Percentiles rank a stretch among this genome's conserved stretches.
These are phyloP conservation scores for Zizania latifolia DNA, from an alignment of 176 grass and related monocot species.

Conservation along the genomic window DNA sequence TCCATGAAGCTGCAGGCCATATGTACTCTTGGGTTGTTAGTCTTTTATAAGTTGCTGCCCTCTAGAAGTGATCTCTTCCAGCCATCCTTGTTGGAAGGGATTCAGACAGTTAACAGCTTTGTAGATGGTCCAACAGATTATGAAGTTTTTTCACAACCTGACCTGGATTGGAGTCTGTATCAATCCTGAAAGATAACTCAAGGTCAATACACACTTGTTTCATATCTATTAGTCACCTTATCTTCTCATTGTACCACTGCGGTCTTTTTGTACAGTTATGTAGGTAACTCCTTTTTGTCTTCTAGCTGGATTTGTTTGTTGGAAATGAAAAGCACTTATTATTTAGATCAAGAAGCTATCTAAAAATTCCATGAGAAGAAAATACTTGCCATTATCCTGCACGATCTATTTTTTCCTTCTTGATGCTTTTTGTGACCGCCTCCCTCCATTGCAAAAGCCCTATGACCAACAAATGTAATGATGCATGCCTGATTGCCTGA, in stretches of 20 bases:
- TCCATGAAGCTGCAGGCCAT: constrained; percentile 85
- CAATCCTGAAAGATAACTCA: constrained; percentile 53
- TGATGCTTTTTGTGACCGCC: neutral
- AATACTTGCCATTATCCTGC: neutral
- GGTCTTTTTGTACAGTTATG: constrained; percentile 30
- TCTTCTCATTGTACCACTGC: neutral
- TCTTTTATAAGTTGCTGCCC: constrained; percentile 80
- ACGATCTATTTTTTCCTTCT: neutral
- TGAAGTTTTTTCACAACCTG: constrained; percentile 89
- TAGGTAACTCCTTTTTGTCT: constrained; percentile 22
- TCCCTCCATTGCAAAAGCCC: neutral
- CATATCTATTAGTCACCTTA: constrained; percentile 16
- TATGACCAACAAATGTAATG: neutral
- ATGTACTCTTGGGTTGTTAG: constrained; percentile 74
- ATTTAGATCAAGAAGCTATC: neutral
- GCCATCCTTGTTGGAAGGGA: constrained; percentile 86
- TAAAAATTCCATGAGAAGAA: neutral
- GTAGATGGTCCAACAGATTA: constrained; percentile 90
- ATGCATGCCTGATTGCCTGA: neutral
- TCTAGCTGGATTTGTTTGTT: constrained; percentile 16
- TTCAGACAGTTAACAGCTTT: constrained; percentile 90
- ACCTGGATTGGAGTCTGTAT: constrained; percentile 87
- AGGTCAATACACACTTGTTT: constrained; percentile 38
- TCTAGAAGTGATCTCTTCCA: constrained; percentile 67
- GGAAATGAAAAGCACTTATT: neutral